These are phyloP conservation scores for Pelargonium citronellum DNA, from an alignment of 441 rosid species.

Conservation along the genomic window DNA sequence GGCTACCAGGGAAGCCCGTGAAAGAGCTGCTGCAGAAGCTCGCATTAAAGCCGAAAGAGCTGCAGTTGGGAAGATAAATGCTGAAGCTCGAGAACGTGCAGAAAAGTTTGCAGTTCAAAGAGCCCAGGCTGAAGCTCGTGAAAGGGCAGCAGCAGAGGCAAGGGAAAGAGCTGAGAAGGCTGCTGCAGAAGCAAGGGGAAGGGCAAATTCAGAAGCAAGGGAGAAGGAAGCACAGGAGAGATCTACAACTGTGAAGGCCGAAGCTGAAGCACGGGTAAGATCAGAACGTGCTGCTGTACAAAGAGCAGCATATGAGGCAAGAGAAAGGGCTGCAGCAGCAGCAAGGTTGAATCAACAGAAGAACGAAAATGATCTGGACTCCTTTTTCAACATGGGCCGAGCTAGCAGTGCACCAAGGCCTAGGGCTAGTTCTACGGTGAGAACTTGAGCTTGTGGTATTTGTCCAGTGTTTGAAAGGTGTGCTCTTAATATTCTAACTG, in stretches of 20 bases:
- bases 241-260: constrained; percentile 20
- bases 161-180: constrained; percentile 74
- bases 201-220: constrained; percentile 22
- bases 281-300: constrained; percentile 42
- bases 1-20: constrained; percentile 95
- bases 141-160: constrained; percentile 59
- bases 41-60: constrained; percentile 74
- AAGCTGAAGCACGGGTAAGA: constrained; percentile 49
- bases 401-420: constrained; percentile 87
- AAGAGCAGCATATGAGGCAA: neutral
- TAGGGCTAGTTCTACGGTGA: constrained; percentile 57
- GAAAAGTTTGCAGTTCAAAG: constrained; percentile 86
- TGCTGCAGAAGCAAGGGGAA: constrained; percentile 73
- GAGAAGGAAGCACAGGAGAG: constrained; percentile 11
- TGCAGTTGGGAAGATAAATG: constrained; percentile 59
- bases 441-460: constrained; percentile 22
- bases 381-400: constrained; percentile 61
- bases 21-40: constrained; percentile 86
- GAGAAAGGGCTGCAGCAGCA: constrained; percentile 44
- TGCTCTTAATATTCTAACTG: constrained; percentile 22
- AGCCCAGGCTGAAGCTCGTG: constrained; percentile 93
- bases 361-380: constrained; percentile 66
- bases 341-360: constrained; percentile 62
- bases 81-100: constrained; percentile 76
- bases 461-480: constrained; percentile 9